phyloP scores from a whole-genome alignment of 768 basidiomycete genomes.

The Saitozyma sp. region DNA sequence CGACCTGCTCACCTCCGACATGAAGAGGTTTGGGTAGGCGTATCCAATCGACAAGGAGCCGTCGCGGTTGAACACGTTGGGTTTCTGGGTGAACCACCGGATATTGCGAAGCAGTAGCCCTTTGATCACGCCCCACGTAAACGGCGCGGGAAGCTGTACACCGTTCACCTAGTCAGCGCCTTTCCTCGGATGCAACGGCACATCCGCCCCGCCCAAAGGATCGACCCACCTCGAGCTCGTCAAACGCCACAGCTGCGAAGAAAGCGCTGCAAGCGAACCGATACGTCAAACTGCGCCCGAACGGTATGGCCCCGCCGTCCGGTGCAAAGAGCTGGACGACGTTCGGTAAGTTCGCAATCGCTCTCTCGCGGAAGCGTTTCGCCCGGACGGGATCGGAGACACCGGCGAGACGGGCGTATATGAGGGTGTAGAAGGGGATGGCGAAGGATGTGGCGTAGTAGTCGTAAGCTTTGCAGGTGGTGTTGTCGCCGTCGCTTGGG shows the following conservation, averaged over 20 bases:
- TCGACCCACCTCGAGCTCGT: constrained; percentile 53
- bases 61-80: constrained; percentile 57
- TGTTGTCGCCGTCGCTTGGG: constrained; percentile 24
- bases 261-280: constrained; percentile 63
- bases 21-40: constrained; percentile 67
- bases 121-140: constrained; percentile 68
- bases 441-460: constrained; percentile 44
- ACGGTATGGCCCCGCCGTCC: constrained; percentile 58
- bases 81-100: constrained; percentile 68
- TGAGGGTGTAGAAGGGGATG: constrained; percentile 40
- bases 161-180: not conserved
- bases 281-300: constrained; percentile 72
- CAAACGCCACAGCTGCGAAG: constrained; percentile 33
- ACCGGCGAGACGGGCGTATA: constrained; percentile 19
- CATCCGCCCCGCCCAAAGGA: constrained; percentile 57
- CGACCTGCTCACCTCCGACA: constrained; percentile 56
- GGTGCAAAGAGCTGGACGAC: constrained; percentile 29
- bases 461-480: constrained; percentile 25
- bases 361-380: constrained; percentile 14
- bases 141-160: constrained; percentile 62
- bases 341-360: constrained; percentile 6
- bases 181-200: constrained; percentile 42
- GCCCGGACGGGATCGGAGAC: constrained; percentile 20
- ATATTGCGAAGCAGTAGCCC: constrained; percentile 70
- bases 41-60: constrained; percentile 73